Evolutionary conservation across 2,329 filamentous ascomycete species (phyloP), one percentile per base, ranked within the genome.

Genomic region (Ceratocystis colombiana): DNA sequence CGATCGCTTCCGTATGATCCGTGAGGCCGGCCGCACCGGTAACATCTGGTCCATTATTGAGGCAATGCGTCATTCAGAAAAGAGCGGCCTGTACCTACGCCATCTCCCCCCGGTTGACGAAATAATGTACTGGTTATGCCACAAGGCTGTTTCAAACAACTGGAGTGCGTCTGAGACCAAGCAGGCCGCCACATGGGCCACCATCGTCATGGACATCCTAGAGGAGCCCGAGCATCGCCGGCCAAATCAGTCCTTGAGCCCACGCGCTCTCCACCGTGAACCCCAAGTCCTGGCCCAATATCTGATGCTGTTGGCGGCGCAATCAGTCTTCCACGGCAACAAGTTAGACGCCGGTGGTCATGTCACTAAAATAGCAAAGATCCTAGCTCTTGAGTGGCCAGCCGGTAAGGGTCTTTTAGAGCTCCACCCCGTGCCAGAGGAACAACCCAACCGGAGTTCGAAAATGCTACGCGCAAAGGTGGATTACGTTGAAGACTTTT

Each of bases 191-290:
- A 75, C 72, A 67, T 79, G 78, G 77, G 75, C 76, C 6, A 76
- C 80, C 67, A 72, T 77, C 67, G 73, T 84, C 17, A 68, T 83
- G 65, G 80, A 83, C 59, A 71, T 83, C 68, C 72, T 83, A 55
- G 74, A 82, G 70, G 74, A 77, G 30, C 72, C 76, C 15, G 73
- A 72, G 25, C 80, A 82, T 63, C 25, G 28, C 15, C 46, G 45
- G 69, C 66, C 70, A 59, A 69, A 70, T 46, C 67, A 70, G 67
- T 22, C 71, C 33, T 55, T 45, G 20, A 30, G 8, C 46, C 7
- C 72, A 70, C 66, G 74, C 74, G 3, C 64, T 28, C 72, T 79
- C 50, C 69, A 72, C 70, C 73, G 73, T 28, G 78, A 81, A 71
- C 79, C 79, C 7, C 75, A 78, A 71, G 70, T 78, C 20, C 72